Evolutionary conservation across 331 rosid species (phyloP).

Genomic region (Malus hybrid): DNA sequence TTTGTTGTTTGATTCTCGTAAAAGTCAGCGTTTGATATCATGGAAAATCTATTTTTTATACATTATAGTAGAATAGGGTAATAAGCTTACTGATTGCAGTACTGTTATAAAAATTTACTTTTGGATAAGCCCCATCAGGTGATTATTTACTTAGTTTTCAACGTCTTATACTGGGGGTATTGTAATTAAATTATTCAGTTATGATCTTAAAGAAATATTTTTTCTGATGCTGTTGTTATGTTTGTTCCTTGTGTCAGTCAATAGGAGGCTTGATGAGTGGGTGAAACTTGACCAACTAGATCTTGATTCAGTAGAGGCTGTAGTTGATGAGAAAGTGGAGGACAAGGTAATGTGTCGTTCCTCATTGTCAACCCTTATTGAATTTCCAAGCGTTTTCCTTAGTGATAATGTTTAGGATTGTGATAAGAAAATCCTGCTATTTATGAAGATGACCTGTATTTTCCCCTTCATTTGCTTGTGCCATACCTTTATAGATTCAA

Average conservation of each 20-base stretch:
- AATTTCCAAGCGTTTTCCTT: background rate
- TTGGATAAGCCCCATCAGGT: background rate
- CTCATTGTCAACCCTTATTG: background rate
- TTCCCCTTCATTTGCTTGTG: background rate
- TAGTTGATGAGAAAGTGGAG: conserved; percentile 99
- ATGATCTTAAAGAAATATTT: background rate
- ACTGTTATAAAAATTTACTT: background rate
- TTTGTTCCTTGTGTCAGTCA: conserved; percentile 42
- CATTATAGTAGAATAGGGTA: background rate
- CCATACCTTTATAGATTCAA: background rate
- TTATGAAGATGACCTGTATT: background rate
- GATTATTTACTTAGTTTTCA: too few species aligned
- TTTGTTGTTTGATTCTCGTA: background rate
- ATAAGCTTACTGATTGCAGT: background rate
- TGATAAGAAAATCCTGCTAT: too few species aligned
- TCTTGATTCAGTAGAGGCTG: conserved; percentile 88
- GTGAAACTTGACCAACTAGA: conserved; percentile 97
- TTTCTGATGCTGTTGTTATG: background rate
- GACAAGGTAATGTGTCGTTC: conserved; percentile 56
- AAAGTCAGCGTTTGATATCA: background rate
- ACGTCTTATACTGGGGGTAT: background rate
- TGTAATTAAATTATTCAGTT: background rate
- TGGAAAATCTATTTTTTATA: background rate
- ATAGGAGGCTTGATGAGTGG: conserved; percentile 99
- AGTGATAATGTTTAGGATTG: background rate